Percentiles rank a stretch among this genome's conserved stretches.
These are phyloP conservation scores for Sicyos baderoa DNA, from an alignment of 306 rosid species.

Conservation along the genomic window DNA sequence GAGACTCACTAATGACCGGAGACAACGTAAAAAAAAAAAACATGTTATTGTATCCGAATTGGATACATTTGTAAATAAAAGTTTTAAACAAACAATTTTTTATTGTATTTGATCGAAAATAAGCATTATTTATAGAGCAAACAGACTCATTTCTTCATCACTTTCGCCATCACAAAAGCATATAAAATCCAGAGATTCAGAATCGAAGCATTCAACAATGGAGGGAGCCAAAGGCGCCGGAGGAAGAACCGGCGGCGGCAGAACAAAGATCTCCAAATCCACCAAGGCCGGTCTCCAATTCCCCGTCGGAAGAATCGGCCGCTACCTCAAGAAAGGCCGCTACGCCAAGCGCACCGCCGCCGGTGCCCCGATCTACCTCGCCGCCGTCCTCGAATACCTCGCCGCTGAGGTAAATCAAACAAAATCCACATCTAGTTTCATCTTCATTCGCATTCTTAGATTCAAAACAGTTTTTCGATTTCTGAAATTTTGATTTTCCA, in stretches of 20 bases:
- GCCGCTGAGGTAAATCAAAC: constrained; percentile 7
- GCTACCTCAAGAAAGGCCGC: constrained; percentile 10
- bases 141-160: no score
- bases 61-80: no score
- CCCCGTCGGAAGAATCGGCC: not conserved
- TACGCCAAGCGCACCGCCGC: not conserved
- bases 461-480: not conserved
- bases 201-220: not conserved
- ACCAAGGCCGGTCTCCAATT: constrained; percentile 8
- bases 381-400: constrained; percentile 9
- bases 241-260: not conserved
- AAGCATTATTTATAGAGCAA: no score
- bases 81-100: no score
- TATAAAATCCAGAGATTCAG: not conserved
- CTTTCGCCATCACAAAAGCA: not conserved
- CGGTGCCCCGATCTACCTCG: constrained; percentile 12
- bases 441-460: not conserved
- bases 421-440: no score
- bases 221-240: constrained; percentile 11
- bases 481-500: no score
- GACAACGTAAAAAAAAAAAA: no score
- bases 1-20: no score
- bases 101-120: no score
- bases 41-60: no score
- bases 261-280: not conserved